Conservation (phyloP, 768 basidiomycete genomes). For the Calocera cornea region DNA sequence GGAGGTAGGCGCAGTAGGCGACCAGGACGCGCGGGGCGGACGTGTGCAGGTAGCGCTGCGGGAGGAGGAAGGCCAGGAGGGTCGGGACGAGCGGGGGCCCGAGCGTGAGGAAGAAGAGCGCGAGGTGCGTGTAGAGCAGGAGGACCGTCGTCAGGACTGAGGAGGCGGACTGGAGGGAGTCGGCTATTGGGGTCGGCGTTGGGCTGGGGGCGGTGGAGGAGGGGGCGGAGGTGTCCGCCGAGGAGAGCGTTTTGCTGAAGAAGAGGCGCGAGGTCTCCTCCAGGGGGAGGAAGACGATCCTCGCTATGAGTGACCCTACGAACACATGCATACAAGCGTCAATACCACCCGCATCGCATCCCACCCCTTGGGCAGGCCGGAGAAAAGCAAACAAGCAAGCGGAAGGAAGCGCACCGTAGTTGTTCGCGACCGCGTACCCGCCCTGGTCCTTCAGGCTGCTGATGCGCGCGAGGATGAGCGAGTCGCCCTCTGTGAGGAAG, state of each 20-base stretch:
- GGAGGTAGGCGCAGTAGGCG: slow-evolving; percentile 81
- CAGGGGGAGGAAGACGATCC: slow-evolving; percentile 87
- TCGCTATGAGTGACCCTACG: slow-evolving; percentile 77
- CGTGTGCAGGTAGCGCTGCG: slow-evolving; percentile 35
- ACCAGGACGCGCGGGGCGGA: slow-evolving; percentile 64
- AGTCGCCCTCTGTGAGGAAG: slow-evolving; percentile 89
- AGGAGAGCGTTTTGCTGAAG: slow-evolving; percentile 55
- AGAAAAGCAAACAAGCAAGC: too few species aligned
- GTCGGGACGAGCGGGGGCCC: slow-evolving; percentile 62
- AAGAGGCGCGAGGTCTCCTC: slow-evolving; percentile 85
- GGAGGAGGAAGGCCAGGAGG: slow-evolving; percentile 55
- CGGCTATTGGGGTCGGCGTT: background rate
- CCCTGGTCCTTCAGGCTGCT: slow-evolving; percentile 81
- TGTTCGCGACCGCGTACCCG: slow-evolving; percentile 88
- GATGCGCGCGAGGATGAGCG: slow-evolving; percentile 71
- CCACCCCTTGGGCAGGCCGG: too few species aligned
- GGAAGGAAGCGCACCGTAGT: slow-evolving; percentile 55
- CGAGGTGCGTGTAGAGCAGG: slow-evolving; percentile 52
- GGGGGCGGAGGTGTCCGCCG: background rate
- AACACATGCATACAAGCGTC: slow-evolving; percentile 4
- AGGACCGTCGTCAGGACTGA: slow-evolving; percentile 35
- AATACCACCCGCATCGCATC: too few species aligned
- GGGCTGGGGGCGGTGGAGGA: background rate
- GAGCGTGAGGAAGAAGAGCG: slow-evolving; percentile 59
- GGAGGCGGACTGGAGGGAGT: slow-evolving; percentile 28